These are phyloP conservation scores for Fusarium sororula DNA, from an alignment of 2,329 filamentous ascomycete genomes.

Conservation along the genomic window DNA sequence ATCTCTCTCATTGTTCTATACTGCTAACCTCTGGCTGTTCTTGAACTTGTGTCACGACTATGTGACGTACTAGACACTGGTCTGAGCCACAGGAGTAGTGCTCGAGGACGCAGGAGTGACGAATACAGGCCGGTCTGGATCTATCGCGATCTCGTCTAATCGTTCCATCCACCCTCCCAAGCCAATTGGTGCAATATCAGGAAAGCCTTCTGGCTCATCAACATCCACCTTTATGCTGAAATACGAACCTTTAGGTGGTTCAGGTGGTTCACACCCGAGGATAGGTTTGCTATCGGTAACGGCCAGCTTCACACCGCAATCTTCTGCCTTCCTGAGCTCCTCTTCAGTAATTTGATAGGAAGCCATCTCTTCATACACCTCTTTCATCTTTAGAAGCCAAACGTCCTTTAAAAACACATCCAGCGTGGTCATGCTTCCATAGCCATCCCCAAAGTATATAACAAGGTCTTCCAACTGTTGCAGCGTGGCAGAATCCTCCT, in stretches of 20 bases:
- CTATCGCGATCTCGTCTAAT: neutral
- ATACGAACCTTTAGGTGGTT: neutral
- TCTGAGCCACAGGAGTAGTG: fast-evolving
- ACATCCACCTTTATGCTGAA: neutral
- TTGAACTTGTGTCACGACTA: fast-evolving
- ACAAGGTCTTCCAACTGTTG: neutral
- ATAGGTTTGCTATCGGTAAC: fast-evolving
- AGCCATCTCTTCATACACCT: fast-evolving
- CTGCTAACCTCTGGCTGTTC: fast-evolving
- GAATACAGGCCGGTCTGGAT: neutral
- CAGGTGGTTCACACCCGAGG: fast-evolving
- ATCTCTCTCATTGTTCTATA: fast-evolving
- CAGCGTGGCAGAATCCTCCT: fast-evolving
- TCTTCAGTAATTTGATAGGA: fast-evolving
- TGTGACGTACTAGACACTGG: fast-evolving
- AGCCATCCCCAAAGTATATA: fast-evolving
- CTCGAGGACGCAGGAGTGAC: neutral
- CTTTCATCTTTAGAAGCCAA: neutral
- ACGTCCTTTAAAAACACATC: fast-evolving
- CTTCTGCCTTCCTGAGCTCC: neutral
- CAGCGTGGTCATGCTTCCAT: neutral
- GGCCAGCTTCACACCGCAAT: fast-evolving
- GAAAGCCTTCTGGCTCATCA: fast-evolving
- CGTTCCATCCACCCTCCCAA: neutral
- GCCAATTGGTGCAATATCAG: fast-evolving